Evolutionary conservation across 768 basidiomycete species (phyloP), one percentile per base, ranked within the genome.

Genomic region (Leccinum fibrillosum): DNA sequence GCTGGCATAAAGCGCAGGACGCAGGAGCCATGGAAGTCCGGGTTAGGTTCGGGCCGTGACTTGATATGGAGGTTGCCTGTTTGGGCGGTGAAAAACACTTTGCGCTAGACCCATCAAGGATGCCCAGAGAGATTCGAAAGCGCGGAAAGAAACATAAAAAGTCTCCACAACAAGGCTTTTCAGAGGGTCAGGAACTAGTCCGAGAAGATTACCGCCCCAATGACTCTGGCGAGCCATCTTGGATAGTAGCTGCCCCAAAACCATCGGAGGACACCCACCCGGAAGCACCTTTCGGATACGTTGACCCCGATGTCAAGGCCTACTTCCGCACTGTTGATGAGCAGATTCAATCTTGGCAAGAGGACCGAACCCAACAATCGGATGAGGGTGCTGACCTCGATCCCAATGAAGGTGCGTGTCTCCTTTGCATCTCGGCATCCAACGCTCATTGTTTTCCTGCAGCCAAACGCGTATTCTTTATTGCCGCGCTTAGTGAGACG

Each of bases 281-380:
- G 15, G 90, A 92, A 59, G 89, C 90, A 47, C 94, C 94, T 2
- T 97, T 94, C 70, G 95, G 94, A 57, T 89, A 86, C 59, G 85
- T 96, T 8, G 94, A 96, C 63, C 82, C 83, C 19, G 94, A 96
- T 67, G 78, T 96, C 30, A 96, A 96, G 71, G 91, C 93, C 2
- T 98, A 98, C 74, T 96, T 97, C 66, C 77, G 89, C 48, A 92
- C 86, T 1, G 92, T 96, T 11, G 92, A 97, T 61, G 78, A 86
- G 32, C 92, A 94, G 69, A 86, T 97, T 42, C 86, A 85, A 50
- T 86, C 89, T 62, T 98, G 94, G 92, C 90, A 92, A 66, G 75
- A 68, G 5, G 75, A 74, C 2, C 76, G 75, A n/a, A 58, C 53
- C 19, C 74, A 76, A 2, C 71, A 77, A n/a, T 80, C 75, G 23